A percentile compares a stretch with the other conserved stretches of the same genome.
phyloP scores from a whole-genome alignment of 176 grass and related monocot species.

The Paspalum notatum region DNA sequence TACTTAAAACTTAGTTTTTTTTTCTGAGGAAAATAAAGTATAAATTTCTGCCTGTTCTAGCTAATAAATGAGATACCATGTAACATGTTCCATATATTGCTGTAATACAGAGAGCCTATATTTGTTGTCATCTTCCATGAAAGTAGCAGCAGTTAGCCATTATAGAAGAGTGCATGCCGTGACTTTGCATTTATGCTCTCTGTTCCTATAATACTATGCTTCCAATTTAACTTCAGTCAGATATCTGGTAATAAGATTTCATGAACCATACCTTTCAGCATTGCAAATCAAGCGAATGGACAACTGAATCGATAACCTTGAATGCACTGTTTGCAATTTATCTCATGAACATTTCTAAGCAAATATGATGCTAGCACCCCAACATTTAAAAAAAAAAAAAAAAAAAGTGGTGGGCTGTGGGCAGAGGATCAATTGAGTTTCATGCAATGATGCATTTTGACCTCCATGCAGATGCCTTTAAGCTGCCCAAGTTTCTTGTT shows the following conservation, averaged over 20 bases:
- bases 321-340: conserved; percentile 17
- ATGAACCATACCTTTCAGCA: not conserved
- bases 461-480: conserved; percentile 29
- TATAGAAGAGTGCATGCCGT: conserved; percentile 20
- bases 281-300: conserved; percentile 22
- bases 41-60: conserved; percentile 15
- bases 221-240: not conserved
- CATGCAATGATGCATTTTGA: conserved; percentile 23
- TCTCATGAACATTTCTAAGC: conserved; percentile 17
- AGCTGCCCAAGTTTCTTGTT: conserved; percentile 29
- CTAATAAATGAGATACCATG: no score
- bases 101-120: conserved; percentile 13
- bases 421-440: conserved; percentile 18
- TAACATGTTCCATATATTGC: conserved; percentile 7
- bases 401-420: conserved; percentile 9
- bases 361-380: not conserved
- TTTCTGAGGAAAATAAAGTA: conserved; percentile 16
- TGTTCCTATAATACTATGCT: conserved; percentile 9
- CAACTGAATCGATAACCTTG: conserved; percentile 1
- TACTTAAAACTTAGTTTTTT: conserved; percentile 30
- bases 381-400: not conserved
- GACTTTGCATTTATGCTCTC: conserved; percentile 3
- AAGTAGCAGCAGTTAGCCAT: conserved; percentile 25
- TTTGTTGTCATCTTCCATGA: conserved; percentile 21
- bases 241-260: conserved; percentile 19